Percentiles rank a stretch among this genome's conserved stretches.
These are phyloP conservation scores for Leccinum subspadiceum DNA, from an alignment of 1,284 basidiomycete genomes.

Conservation along the genomic window DNA sequence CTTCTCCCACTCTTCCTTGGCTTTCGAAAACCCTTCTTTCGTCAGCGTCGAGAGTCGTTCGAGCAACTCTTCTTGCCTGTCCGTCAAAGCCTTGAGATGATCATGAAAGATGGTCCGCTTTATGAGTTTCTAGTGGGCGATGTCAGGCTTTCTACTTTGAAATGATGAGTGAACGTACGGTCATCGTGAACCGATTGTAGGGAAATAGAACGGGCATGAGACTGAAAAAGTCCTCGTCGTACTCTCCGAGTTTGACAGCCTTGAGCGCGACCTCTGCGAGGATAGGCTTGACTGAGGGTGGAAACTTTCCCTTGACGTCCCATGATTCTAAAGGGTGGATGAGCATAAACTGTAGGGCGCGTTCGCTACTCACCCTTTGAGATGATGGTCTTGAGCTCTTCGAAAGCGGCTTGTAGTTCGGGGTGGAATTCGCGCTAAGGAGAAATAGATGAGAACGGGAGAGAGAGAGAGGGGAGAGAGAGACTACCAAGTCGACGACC, in stretches of 20 bases:
- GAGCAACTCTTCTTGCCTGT: constrained; percentile 64
- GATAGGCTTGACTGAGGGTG: constrained; percentile 72
- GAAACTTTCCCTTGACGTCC: constrained; percentile 86
- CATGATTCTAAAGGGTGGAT: constrained; percentile 49
- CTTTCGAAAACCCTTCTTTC: constrained; percentile 61
- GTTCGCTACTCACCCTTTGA: constrained; percentile 44
- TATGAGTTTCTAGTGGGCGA: constrained; percentile 65
- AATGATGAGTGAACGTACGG: constrained; percentile 40
- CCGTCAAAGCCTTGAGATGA: constrained; percentile 59
- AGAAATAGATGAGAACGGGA: not conserved
- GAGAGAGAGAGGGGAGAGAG: not conserved
- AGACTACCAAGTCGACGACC: constrained; percentile 59
- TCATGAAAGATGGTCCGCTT: constrained; percentile 75
- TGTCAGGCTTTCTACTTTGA: constrained; percentile 8
- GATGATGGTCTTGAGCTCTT: constrained; percentile 61
- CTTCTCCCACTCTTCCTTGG: constrained; percentile 72
- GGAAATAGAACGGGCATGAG: constrained; percentile 86
- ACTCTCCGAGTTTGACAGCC: constrained; percentile 83
- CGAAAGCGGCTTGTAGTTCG: constrained; percentile 62
- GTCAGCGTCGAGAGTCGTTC: constrained; percentile 57
- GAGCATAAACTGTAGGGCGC: not conserved
- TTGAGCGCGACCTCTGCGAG: constrained; percentile 72
- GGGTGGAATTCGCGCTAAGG: constrained; percentile 60
- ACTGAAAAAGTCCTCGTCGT: constrained; percentile 90
- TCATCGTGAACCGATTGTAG: constrained; percentile 92